Evolutionary conservation across 1,284 basidiomycete genomes (phyloP).

Genomic region (Moniliophthora roreri): DNA sequence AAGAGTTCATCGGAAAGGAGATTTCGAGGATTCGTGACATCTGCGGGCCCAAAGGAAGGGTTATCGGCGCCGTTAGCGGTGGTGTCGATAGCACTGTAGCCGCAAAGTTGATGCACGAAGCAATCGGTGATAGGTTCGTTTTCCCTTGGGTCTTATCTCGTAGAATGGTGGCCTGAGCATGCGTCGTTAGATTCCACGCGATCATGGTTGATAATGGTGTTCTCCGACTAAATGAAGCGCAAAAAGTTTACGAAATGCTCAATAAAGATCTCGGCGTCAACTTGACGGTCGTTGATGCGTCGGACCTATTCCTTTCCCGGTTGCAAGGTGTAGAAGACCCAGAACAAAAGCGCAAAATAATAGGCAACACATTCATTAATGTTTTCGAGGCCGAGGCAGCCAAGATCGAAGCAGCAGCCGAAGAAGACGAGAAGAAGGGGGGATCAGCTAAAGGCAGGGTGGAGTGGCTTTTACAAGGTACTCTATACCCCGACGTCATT

Average conservation of each 20-base stretch:
- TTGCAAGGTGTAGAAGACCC: constrained; percentile 94
- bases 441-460: constrained; percentile 85
- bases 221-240: constrained; percentile 87
- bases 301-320: constrained; percentile 89
- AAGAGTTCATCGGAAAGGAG: constrained; percentile 98
- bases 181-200: constrained; percentile 84
- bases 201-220: constrained; percentile 99
- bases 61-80: constrained; percentile 97
- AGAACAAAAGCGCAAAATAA: constrained; percentile 97
- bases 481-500: constrained; percentile 98
- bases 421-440: constrained; percentile 67
- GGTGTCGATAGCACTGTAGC: constrained; percentile 99
- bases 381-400: constrained; percentile 94
- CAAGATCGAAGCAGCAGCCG: constrained; percentile 86
- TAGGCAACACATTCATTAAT: constrained; percentile 99
- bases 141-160: constrained; percentile 1
- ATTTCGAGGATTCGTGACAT: constrained; percentile 93
- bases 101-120: constrained; percentile 99
- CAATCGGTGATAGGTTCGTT: constrained; percentile 89
- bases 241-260: constrained; percentile 95
- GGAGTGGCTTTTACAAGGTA: constrained; percentile 98
- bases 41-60: constrained; percentile 92
- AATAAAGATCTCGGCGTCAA: constrained; percentile 95
- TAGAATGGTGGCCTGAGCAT: background rate
- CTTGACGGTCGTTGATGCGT: constrained; percentile 94